Base-by-base conservation (phyloP, 257 asterid species). In the Perilla frutescens region DNA sequence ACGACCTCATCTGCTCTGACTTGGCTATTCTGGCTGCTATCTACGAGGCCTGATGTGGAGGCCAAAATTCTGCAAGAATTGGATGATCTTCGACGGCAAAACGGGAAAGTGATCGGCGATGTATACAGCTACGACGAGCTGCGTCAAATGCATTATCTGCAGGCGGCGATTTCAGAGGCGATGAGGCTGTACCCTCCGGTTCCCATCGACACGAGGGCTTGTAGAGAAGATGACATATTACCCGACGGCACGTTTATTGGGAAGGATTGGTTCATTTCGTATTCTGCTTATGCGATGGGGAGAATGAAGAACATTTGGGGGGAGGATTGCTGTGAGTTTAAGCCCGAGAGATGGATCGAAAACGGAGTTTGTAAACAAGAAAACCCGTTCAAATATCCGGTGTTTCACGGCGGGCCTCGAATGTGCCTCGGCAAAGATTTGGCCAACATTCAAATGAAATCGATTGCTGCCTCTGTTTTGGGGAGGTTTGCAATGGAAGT, bases 361-460 rank as follows among this genome's bases (percentile, higher is more conserved):
- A 80, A 86, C 36, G 97, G 97, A 43, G 64, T 81, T 44, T 94
- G 81, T 29, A 88, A 63, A 44, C 89, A 82, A 41, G 97, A 88
- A 55, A 91, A 53, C 67, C 84, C 93, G 15, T 90, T 84, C 40
- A 83, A 84, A 79, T 91, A 75, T 69, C 96, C 97, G 10, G 84
- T 90, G 3, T 94, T 94, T 72, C 96, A 91, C 40, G 99, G 84
- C 0, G 99, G 99, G 20, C 97, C 95, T 68, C 84, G 99, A 80
- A 84, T 84, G 85, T 94, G 97, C 70, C 84, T 94, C 0, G 97
- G 97, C 66, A 94, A 91, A 69, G 99, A 94, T 6, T 84, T 94
- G 99, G 97, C 99, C 2, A 90, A 84, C 59, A 88, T 91, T 73
- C 97, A 94, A 84, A 94, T 94, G 99, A 91, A 91, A 62, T 86